phyloP scores from a whole-genome alignment of 768 basidiomycete genomes.

The Leccinum aurantiacum region DNA sequence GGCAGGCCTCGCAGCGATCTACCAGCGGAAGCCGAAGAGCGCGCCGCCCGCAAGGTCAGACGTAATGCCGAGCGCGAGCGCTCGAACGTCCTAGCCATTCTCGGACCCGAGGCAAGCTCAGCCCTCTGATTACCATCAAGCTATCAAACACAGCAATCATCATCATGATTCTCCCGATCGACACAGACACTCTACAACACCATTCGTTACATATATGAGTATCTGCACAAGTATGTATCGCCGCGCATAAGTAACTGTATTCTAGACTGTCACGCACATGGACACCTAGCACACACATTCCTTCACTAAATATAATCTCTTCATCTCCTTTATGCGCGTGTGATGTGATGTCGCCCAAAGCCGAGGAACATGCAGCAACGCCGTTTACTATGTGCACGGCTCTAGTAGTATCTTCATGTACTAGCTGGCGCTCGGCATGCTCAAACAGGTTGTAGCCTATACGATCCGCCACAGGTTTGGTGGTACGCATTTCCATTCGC shows the following conservation, averaged over 20 bases:
- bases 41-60: slow-evolving; percentile 4
- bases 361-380: background rate
- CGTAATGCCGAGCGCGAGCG: slow-evolving; percentile 12
- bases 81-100: slow-evolving; percentile 6
- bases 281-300: background rate
- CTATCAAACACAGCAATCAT: background rate
- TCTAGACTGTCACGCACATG: background rate
- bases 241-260: background rate
- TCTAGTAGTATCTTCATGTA: too few relatives aligned
- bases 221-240: background rate
- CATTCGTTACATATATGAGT: background rate
- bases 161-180: background rate
- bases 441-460: too few relatives aligned
- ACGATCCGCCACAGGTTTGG: too few relatives aligned
- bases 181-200: background rate
- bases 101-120: slow-evolving; percentile 3
- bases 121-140: background rate
- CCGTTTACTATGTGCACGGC: background rate
- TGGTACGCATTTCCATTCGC: too few relatives aligned
- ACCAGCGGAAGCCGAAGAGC: slow-evolving; percentile 9
- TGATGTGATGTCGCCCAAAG: background rate
- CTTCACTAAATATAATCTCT: background rate
- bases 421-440: too few relatives aligned
- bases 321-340: background rate
- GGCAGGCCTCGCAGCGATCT: slow-evolving; percentile 3